Percentiles rank a stretch among this genome's conserved stretches.
phyloP scores from a whole-genome alignment of 164 flowering plant species.

The Vitis rotundifolia region DNA sequence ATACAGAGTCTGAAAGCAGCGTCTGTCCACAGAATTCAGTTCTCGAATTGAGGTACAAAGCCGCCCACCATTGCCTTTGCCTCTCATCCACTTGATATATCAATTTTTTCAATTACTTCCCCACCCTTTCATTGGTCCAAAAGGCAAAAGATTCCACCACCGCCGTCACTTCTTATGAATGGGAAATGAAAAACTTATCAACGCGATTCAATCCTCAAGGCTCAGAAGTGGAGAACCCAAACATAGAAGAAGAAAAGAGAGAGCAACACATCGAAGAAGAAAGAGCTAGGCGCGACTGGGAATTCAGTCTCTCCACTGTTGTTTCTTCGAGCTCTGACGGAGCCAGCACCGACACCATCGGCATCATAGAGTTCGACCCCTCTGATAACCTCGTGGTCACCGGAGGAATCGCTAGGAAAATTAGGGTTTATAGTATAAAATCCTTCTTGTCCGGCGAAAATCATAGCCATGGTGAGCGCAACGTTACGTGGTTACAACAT shows the following conservation, averaged over 20 bases:
- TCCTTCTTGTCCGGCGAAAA: constrained; percentile 17
- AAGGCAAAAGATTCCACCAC: constrained; percentile 1
- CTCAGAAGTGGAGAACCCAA: neutral
- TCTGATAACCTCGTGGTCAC: constrained; percentile 52
- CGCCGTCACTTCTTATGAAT: constrained; percentile 23
- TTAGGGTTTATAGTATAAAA: constrained; percentile 42
- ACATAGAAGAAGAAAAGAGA: constrained; percentile 14
- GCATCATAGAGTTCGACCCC: constrained; percentile 65
- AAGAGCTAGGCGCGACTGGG: constrained; percentile 55
- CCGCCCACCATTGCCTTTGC: constrained; percentile 14
- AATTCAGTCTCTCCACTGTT: constrained; percentile 47
- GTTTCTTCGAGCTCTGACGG: constrained; percentile 34
- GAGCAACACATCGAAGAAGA: constrained; percentile 18
- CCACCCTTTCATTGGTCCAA: constrained; percentile 17
- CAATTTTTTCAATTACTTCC: neutral
- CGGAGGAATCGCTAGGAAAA: constrained; percentile 72
- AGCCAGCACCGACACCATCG: constrained; percentile 51
- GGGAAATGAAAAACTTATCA: constrained; percentile 32
- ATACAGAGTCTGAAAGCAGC: neutral
- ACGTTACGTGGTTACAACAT: constrained; percentile 26
- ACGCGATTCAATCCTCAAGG: neutral
- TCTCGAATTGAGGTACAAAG: constrained; percentile 24
- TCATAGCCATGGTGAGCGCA: neutral
- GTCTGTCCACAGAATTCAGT: constrained; percentile 11
- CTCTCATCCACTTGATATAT: constrained; percentile 3